Base-by-base conservation (phyloP, 2,329 filamentous ascomycete species). In the Chalaropsis thielavioides region DNA sequence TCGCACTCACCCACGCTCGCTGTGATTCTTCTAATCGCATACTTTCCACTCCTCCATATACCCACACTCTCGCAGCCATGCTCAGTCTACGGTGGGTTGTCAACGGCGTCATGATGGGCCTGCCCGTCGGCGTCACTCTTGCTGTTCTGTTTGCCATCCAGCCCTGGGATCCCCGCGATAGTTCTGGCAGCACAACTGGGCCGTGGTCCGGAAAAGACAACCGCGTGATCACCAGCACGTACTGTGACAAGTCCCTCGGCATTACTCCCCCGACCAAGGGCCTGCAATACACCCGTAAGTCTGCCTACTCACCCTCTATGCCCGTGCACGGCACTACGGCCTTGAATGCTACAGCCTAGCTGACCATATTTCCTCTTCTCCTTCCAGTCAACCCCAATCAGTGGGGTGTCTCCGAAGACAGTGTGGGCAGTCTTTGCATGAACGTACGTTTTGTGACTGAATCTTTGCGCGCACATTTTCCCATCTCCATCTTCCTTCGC, bases 361-460 rank as follows among this genome's bases (percentile, higher is more conserved):
- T 41, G 35, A 46, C 24, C 15, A 10, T 10, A 15, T 8, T 5
- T 2, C 13, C 62, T 58, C 11, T 17, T n/a, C 59, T 40, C 54
- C 22, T 43, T 43, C 17, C 66, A 82, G 80, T 81, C 64, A 82
- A 82, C 69, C 80, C 80, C 59, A 82, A 82, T 68, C 80, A 81
- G 72, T 82, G 80, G 80, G 79, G 78, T 68, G 75, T 78, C 70
- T 68, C 73, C 24, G 69, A 72, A 13, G 73, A 73, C 10, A 70
- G 73, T 17, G 69, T 71, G 1, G 78, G 79, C 44, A 71, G 69
- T 19, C 70, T 82, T 31, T 83, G 81, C 71, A 75, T 83, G 75
- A 79, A 81, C 73, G 80, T 82, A 73, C 72, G 80, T 75, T 22
- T 22, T 31, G 22, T n/a, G n/a, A n/a, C n/a, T n/a, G n/a, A n/a